Evolutionary conservation across 495 filamentous ascomycete genomes (phyloP).

Genomic region (Aspergillus indologenus): DNA sequence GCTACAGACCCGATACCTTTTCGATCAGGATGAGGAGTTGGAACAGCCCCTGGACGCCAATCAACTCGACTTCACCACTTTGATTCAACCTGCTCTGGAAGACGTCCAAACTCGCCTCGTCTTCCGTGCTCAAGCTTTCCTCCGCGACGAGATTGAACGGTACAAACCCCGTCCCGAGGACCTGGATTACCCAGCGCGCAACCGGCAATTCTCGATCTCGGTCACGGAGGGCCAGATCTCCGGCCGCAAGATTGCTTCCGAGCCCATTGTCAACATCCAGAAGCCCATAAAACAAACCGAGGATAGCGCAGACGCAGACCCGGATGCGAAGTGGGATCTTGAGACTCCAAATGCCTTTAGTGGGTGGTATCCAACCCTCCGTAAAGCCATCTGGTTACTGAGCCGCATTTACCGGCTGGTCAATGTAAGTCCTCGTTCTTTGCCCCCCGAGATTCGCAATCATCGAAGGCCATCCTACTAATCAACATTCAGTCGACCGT

Average conservation of each 20-base stretch:
- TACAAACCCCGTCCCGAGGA: slow-evolving; percentile 68
- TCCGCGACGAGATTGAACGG: slow-evolving; percentile 66
- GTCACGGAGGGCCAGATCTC: slow-evolving; percentile 48
- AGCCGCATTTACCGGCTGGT: slow-evolving; percentile 81
- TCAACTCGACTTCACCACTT: slow-evolving; percentile 61
- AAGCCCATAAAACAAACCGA: slow-evolving; percentile 52
- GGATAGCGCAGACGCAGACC: slow-evolving; percentile 46
- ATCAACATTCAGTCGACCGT: slow-evolving; percentile 54
- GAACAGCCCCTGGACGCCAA: slow-evolving; percentile 46
- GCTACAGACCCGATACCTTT: slow-evolving; percentile 79
- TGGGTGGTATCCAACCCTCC: slow-evolving; percentile 66
- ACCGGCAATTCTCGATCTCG: slow-evolving; percentile 44
- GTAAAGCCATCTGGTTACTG: slow-evolving; percentile 77
- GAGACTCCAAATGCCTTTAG: slow-evolving; percentile 48
- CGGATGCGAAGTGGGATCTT: slow-evolving; percentile 51
- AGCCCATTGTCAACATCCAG: slow-evolving; percentile 46
- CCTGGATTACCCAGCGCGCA: slow-evolving; percentile 60
- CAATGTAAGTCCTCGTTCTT: slow-evolving; percentile 45
- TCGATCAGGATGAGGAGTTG: slow-evolving; percentile 68
- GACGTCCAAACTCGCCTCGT: slow-evolving; percentile 74
- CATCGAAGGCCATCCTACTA: slow-evolving; percentile 5
- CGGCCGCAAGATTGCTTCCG: slow-evolving; percentile 42
- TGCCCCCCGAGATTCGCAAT: slow-evolving; percentile 19
- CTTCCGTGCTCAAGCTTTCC: slow-evolving; percentile 64
- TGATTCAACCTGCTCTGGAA: slow-evolving; percentile 67